Evolutionary conservation across 2,329 filamentous ascomycete genomes (phyloP).

Genomic region (Aspergillus sp.): DNA sequence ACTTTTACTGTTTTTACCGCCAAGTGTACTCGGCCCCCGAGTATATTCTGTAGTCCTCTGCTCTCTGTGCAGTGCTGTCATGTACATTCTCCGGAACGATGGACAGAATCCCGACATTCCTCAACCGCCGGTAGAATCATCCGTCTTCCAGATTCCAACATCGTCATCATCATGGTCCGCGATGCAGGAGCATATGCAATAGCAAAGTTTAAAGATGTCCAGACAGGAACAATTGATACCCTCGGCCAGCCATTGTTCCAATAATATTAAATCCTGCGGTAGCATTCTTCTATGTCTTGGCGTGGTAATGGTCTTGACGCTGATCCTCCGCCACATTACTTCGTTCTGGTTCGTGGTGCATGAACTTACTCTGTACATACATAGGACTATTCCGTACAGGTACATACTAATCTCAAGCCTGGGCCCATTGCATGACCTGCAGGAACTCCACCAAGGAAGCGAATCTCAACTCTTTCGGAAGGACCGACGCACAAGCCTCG

Average conservation of each 20-base stretch:
- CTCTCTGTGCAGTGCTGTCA: neutral
- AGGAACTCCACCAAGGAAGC: neutral
- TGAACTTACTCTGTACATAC: too few relatives aligned
- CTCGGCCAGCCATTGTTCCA: neutral
- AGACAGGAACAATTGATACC: neutral
- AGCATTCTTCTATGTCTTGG: neutral
- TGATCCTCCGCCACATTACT: neutral
- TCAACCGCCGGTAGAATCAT: neutral
- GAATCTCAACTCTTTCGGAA: neutral
- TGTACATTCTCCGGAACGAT: neutral
- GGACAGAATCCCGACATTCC: neutral
- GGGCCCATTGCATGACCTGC: neutral
- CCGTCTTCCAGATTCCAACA: neutral
- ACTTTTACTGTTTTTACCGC: neutral
- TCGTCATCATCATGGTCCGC: neutral
- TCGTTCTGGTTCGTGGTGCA: too few relatives aligned
- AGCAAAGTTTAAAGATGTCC: neutral
- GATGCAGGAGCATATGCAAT: too few relatives aligned
- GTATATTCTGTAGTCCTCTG: too few relatives aligned
- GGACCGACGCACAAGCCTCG: neutral
- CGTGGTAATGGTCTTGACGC: neutral
- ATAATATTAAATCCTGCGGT: neutral
- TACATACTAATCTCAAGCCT: too few relatives aligned
- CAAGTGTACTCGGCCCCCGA: too few relatives aligned
- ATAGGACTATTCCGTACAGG: too few relatives aligned